Conservation (phyloP, 2,329 filamentous ascomycete genomes). For the Ceratocystis diversiconidia region DNA sequence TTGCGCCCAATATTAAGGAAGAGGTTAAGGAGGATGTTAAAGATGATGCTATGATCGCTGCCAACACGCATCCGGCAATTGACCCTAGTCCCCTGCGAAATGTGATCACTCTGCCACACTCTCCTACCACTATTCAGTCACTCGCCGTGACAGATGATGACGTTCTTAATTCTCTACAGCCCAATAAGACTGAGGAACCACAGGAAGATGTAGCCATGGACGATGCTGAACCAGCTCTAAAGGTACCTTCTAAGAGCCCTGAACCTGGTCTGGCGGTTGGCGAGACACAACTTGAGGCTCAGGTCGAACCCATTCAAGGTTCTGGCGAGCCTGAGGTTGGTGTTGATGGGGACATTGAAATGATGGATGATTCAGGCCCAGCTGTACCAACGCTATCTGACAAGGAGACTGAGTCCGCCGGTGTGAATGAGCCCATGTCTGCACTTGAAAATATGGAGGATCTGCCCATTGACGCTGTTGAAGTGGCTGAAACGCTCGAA, state of each 20-base stretch:
- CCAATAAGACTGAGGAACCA: background rate
- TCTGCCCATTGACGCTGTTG: too few relatives aligned
- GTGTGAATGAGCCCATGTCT: too few relatives aligned
- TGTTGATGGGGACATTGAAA: background rate
- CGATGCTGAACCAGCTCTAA: background rate
- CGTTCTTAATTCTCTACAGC: background rate
- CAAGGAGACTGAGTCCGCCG: too few relatives aligned
- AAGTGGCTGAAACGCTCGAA: too few relatives aligned
- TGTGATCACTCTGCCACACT: conserved; percentile 11
- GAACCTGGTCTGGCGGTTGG: background rate
- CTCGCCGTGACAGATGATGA: background rate
- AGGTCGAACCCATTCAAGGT: background rate
- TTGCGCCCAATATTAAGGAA: background rate
- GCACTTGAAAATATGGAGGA: too few relatives aligned
- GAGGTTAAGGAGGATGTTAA: conserved; percentile 6
- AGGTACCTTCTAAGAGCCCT: background rate
- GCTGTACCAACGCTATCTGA: background rate
- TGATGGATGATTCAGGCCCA: background rate
- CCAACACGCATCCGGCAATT: conserved; percentile 21
- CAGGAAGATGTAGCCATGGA: conserved; percentile 5
- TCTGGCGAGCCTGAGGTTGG: background rate
- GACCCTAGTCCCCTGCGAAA: conserved; percentile 14
- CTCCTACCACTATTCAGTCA: background rate
- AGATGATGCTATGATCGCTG: background rate
- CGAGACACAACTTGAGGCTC: background rate